Base-by-base conservation (phyloP, 495 filamentous ascomycete species). In the Penicillium antarcticum region DNA sequence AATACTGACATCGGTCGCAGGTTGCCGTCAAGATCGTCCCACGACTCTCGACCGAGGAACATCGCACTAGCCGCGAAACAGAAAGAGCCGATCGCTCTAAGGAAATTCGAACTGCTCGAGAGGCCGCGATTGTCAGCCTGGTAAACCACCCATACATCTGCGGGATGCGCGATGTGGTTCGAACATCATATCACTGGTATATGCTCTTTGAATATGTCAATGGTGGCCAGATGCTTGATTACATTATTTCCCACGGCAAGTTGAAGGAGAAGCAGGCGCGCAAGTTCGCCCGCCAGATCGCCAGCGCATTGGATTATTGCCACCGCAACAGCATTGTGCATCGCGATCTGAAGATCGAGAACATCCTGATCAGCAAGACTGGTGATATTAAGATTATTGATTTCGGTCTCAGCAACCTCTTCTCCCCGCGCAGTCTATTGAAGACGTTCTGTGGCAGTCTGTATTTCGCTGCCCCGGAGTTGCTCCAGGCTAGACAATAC, bases 131-230 rank as follows among this genome's bases (percentile, higher is more conserved):
- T 58, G 94, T 97, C 52, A 95, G 89, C 21, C 85, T 99, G 18
- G 81, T 96, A 37, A 87, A 91, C 65, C 94, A 97, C 57, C 95
- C 94, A 4, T 96, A 97, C 66, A 95, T 98, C 51, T 99, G 94
- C 68, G 92, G 87, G 6, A 91, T 99, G 83, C 82, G 91, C 52
- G 94, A 99, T 71, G 90, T 96, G 12, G 84, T 97, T 45, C 87
- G 91, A 18, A 97, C 94, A 14, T 89, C 91, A 61, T 94, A 96
- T 69, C 94, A 99, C 68, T 99, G 94, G 94, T 99, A 99, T 68
- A 99, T 99, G 94, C 83, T 99, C 18, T 99, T 97, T 65, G 94
- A 99, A 73, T 96, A 96, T 67, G 95, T 99, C 70, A 97, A 99
- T 66, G 94, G 94, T 42, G 95, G 94, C 12, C 94, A 99, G 69